These are phyloP conservation scores for Glonium stellatum DNA, from an alignment of 495 filamentous ascomycete species.

Conservation along the genomic window DNA sequence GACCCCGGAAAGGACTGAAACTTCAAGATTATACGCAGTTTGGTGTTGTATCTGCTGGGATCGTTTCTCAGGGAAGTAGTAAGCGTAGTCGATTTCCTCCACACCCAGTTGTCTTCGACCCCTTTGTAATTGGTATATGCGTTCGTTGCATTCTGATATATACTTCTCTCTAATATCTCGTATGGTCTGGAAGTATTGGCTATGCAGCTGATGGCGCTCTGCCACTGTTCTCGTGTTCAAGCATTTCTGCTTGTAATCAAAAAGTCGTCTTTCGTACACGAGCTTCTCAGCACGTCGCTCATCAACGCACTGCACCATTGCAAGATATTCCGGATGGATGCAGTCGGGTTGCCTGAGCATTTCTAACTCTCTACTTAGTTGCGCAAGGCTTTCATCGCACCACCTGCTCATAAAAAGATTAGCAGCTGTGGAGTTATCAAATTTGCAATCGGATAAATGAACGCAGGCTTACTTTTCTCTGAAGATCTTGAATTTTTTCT, in stretches of 20 bases:
- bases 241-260: conserved; percentile 63
- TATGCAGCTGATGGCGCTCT: conserved; percentile 72
- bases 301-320: conserved; percentile 76
- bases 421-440: not conserved
- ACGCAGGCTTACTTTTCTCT: conserved; percentile 65
- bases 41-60: conserved; percentile 70
- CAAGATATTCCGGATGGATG: conserved; percentile 81
- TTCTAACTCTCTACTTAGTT: conserved; percentile 74
- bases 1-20: conserved; percentile 81
- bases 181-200: conserved; percentile 76
- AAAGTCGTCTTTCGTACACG: conserved; percentile 61
- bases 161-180: conserved; percentile 73
- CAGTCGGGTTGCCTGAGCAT: conserved; percentile 68
- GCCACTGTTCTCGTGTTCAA: conserved; percentile 67
- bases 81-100: conserved; percentile 63
- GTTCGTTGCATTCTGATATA: conserved; percentile 74
- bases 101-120: conserved; percentile 78
- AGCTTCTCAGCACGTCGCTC: conserved; percentile 73
- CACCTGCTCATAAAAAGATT: conserved; percentile 47
- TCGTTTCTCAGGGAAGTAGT: conserved; percentile 57
- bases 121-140: conserved; percentile 77
- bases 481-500: conserved; percentile 76
- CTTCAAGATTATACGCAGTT: conserved; percentile 84
- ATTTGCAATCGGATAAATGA: not conserved
- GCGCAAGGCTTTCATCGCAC: conserved; percentile 76